Percentiles rank a stretch among this genome's conserved stretches.
Conservation (phyloP, 2,329 filamentous ascomycete genomes). For the Tympanopsis confertula region DNA sequence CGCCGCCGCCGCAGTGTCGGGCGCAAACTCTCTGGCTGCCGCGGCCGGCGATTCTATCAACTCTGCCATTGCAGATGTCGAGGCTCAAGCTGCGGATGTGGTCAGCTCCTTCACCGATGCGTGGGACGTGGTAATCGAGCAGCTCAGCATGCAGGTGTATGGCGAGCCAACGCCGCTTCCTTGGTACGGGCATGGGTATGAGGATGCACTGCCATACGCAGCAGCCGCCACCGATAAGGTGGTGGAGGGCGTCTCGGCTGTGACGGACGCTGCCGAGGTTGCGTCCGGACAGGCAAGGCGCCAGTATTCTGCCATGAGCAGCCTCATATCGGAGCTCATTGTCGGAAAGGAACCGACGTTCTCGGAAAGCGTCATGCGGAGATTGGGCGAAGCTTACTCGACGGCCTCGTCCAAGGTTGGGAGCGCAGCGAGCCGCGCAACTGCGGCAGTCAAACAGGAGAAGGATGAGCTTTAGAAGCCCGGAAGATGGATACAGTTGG, state of each 20-base stretch:
- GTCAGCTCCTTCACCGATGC: slow-evolving; percentile 37
- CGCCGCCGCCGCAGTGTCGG: slow-evolving; percentile 28
- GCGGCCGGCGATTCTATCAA: slow-evolving; percentile 27
- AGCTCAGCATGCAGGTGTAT: slow-evolving; percentile 60
- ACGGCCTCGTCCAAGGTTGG: too few species aligned
- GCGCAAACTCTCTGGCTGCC: slow-evolving; percentile 33
- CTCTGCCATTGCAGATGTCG: slow-evolving; percentile 23
- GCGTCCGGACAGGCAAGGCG: too few species aligned
- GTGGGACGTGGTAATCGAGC: slow-evolving; percentile 52
- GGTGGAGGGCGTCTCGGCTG: slow-evolving; percentile 44
- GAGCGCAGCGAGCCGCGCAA: too few species aligned
- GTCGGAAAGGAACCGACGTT: slow-evolving; percentile 69
- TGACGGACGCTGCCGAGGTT: too few species aligned
- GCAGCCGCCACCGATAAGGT: slow-evolving; percentile 17
- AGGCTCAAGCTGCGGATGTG: slow-evolving; percentile 17
- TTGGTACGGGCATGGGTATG: slow-evolving; percentile 43
- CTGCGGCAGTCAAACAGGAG: too few species aligned
- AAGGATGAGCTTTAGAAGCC: too few species aligned
- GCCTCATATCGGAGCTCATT: slow-evolving; percentile 66
- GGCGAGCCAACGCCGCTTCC: slow-evolving; percentile 50
- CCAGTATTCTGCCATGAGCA: slow-evolving; percentile 60
- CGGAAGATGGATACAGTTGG: too few species aligned
- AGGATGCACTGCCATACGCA: too few species aligned
- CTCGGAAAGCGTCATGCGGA: slow-evolving; percentile 54
- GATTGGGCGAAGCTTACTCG: too few species aligned